A percentile compares a stretch with the other conserved stretches of the same genome.
Evolutionary conservation across 768 basidiomycete genomes (phyloP).

Genomic region (Zangia roseola): DNA sequence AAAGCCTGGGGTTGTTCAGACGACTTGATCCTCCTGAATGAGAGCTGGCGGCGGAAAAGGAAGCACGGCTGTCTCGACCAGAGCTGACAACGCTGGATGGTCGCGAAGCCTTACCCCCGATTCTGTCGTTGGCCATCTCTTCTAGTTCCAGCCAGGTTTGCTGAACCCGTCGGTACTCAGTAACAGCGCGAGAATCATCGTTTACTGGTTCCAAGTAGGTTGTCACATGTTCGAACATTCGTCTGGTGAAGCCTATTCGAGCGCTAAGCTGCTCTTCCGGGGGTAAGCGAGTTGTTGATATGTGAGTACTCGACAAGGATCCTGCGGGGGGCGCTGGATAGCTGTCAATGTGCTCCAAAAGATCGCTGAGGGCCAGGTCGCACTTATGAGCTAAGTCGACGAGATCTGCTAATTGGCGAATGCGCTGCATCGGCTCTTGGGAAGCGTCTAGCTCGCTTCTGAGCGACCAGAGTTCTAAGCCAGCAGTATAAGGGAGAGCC

Average conservation of each 20-base stretch:
- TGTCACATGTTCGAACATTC: conserved; percentile 47
- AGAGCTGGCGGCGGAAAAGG: conserved; percentile 41
- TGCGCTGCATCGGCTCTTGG: conserved; percentile 44
- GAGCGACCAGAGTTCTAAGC: conserved; percentile 63
- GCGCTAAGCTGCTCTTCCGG: conserved; percentile 68
- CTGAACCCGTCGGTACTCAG: conserved; percentile 63
- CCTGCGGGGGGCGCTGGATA: conserved; percentile 63
- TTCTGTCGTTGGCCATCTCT: conserved; percentile 74
- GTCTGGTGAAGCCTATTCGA: conserved; percentile 63
- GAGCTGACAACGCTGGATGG: conserved; percentile 67
- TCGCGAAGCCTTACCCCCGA: conserved; percentile 60
- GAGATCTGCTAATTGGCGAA: conserved; percentile 58
- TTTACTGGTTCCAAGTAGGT: conserved; percentile 41
- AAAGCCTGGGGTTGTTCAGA: conserved; percentile 6
- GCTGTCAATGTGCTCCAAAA: conserved; percentile 84
- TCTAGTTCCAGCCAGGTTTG: conserved; percentile 82
- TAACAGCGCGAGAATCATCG: conserved; percentile 58
- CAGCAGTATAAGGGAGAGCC: conserved; percentile 39
- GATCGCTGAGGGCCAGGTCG: conserved; percentile 78
- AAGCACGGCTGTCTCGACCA: conserved; percentile 55
- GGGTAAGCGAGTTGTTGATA: conserved; percentile 38
- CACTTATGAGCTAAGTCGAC: conserved; percentile 49
- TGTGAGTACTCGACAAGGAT: conserved; percentile 50
- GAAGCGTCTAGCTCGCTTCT: conserved; percentile 56
- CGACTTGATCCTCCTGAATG: conserved; percentile 20